Base-by-base conservation (phyloP, 2,329 filamentous ascomycete genomes). In the Diaporthe caulivora region DNA sequence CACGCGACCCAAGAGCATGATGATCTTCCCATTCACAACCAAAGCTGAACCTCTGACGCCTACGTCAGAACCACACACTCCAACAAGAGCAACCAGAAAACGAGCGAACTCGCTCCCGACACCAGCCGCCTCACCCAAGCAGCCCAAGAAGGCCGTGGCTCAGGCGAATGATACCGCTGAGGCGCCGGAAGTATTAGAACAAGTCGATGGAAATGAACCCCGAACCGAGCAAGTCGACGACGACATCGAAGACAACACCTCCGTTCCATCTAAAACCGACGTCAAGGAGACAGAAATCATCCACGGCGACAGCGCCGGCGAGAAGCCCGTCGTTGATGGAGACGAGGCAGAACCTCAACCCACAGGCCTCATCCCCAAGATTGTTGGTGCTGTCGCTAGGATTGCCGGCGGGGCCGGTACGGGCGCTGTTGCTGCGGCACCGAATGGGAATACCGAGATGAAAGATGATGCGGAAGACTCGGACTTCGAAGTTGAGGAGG, bases 81-180 rank as follows among this genome's bases (percentile, higher is more conserved):
- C 82, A 1, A 77, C 83, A n/a, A 72, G 81, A n/a, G 72, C 78
- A 34, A 60, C 78, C 10, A 83, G 84, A 69, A 86, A 84, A 75
- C 86, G 88, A 37, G 86, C 88, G 3, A 85, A 82, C 71, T 90
- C 88, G 4, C 77, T 89, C 57, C 88, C 88, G 1, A 84, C 82
- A 26, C 82, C 82, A 6, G 76, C 80, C 4, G 76, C 78, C 5
- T 78, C 79, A 0, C 79, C 80, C 37, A 47, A 60, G 4, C 57
- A 67, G 42, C 65, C 37, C 11, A 70, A 29, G 34, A 71, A 73
- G 44, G n/a, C 31, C 73, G 72, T 10, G n/a, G 55, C 47, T 34
- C 72, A 21, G 26, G 57, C 47, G 57, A 51, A 31, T 10, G 67
- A 64, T 29, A 24, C 47, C 8, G 7, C 29, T 29, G 68, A 64